Evolutionary conservation across 495 filamentous ascomycete genomes (phyloP), one percentile per base, ranked within the genome.

Genomic region (Pyronema omphalodes): DNA sequence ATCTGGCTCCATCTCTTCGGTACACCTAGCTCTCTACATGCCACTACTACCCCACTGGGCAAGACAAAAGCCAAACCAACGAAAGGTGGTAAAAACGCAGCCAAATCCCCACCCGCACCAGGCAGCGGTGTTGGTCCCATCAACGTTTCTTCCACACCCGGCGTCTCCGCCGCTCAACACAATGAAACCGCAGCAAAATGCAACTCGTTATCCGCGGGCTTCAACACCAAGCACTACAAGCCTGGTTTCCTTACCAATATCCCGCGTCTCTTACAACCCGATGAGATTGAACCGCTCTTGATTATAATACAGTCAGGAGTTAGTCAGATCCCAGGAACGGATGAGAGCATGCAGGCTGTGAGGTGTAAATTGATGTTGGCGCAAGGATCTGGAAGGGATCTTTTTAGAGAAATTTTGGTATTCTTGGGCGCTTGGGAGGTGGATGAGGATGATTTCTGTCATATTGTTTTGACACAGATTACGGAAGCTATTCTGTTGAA

Each of bases 341-440:
- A 66, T 39, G 56, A 62, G 33, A 54, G 57, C 15, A 81, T 82
- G 76, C 79, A 85, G 62, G 74, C 76, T 9, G 74, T 84, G 5
- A 71, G 83, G 45, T 86, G 83, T 57, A 83, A 86, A 53, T 76
- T 85, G 6, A 67, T 86, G 37, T 69, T 86, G 50, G 79, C 81
- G 0, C 81, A 84, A 60, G 79, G 82, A 54, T 79, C 78, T 49
- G 82, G 82, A 9, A 74, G 83, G 15, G 84, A 82, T 55, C 65
- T 86, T 14, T 68, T 86, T 6, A 73, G 82, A 39, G 82, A 86
- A 51, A 69, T 86, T 35, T 64, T 86, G 19, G 84, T 86, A 51
- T 86, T 86, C 65, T 78, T 86, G 37, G 82, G 82, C 6, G 83
- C 83, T 15, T 86, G 82, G 82, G 82, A 86, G 61, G 71, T 86